Evolutionary conservation across 2,329 filamentous ascomycete genomes (phyloP).

Genomic region (Pleurostoma richardsiae): DNA sequence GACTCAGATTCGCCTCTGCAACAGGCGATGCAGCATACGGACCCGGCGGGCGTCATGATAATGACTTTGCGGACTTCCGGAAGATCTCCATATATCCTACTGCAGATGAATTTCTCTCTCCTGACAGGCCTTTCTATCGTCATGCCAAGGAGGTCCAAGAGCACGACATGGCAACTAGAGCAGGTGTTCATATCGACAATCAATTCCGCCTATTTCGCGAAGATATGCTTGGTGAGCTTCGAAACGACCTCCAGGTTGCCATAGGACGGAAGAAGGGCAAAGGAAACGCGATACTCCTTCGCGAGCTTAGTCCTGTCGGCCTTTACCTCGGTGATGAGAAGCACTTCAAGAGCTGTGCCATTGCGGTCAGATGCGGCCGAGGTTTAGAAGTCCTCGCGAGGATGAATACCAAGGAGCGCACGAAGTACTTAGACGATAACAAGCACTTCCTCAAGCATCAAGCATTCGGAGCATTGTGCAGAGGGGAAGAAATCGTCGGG

Average conservation of each 20-base stretch:
- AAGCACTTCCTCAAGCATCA: conserved; percentile 51
- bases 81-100: conserved; percentile 62
- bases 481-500: conserved; percentile 43
- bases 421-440: conserved; percentile 39
- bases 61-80: conserved; percentile 60
- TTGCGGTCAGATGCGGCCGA: conserved; percentile 33
- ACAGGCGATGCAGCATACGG: conserved; percentile 7
- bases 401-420: conserved; percentile 23
- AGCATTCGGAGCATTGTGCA: conserved; percentile 57
- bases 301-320: conserved; percentile 27
- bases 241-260: conserved; percentile 52
- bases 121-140: conserved; percentile 48
- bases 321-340: conserved; percentile 28
- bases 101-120: conserved; percentile 54
- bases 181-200: conserved; percentile 56
- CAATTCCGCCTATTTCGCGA: conserved; percentile 68
- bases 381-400: conserved; percentile 39
- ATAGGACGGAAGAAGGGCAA: conserved; percentile 41
- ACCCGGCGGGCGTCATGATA: conserved; percentile 68
- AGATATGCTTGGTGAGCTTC: conserved; percentile 63
- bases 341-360: conserved; percentile 21
- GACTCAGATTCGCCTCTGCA: conserved; percentile 10
- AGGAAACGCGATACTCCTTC: conserved; percentile 29
- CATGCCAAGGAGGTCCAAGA: conserved; percentile 43
- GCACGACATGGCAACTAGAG: conserved; percentile 25